Base-by-base conservation (phyloP, 2,329 filamentous ascomycete genomes). In the Fusarium compactum region DNA sequence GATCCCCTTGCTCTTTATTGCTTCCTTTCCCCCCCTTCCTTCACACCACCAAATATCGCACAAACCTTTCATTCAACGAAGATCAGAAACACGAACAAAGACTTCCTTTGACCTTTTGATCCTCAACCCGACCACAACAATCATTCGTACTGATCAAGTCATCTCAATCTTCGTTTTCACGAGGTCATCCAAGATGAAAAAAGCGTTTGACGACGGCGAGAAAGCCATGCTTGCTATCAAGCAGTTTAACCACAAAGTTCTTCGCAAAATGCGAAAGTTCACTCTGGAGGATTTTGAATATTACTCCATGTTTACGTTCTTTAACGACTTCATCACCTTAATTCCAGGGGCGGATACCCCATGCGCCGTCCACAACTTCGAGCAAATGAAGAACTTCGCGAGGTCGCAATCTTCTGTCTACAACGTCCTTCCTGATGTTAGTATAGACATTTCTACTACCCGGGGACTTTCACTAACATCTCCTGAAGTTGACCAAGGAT, bases 201-300 rank as follows among this genome's bases (percentile, higher is more conserved):
- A 38, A 2, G 9, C 34, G 4, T 38, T 38, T 0, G 9, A 38
- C 1, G 34, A 38, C 0, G 0, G 5, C 18, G 34, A 38, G 4
- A n/a, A n/a, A 3, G 34, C 34, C 0, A 2, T 38, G 18, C 10
- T 38, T 18, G 34, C 34, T 2, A 1, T 11, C 0, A 38, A 38
- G 3, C 6, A n/a, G 10, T 38, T 38, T 6, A 38, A 4, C 1
- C 18, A 11, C 6, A 3, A n/a, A 7, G 6, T 38, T 0, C 3
- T 38, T 0, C 16, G 18, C 1, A 11, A n/a, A 3, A 38, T 38
- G 2, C 2, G 9, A 1, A 11, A 3, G 5, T n/a, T n/a, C 1
- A n/a, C 9, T 3, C 2, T 18, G 0, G 5, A 38, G 3, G 32
- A 38, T 1, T 38, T 38, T 3, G 32, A 38, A 6, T 3, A n/a